Conservation (phyloP, 2,329 filamentous ascomycete genomes). For the Aureobasidium leucospermi region DNA sequence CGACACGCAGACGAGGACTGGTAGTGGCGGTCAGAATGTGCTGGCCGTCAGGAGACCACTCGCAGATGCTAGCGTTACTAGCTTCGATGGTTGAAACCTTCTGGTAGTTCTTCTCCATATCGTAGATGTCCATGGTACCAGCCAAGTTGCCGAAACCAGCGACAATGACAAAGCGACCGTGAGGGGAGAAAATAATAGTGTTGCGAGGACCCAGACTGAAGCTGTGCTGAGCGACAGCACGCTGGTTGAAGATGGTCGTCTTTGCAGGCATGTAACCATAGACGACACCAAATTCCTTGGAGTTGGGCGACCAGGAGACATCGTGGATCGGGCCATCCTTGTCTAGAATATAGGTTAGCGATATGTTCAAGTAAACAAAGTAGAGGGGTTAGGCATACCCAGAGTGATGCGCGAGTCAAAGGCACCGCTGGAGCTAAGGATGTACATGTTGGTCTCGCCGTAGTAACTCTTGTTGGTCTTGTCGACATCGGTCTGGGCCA, state of each 20-base stretch:
- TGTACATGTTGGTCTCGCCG: slow-evolving; percentile 93
- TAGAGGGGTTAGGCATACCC: slow-evolving; percentile 33
- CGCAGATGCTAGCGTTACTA: slow-evolving; percentile 89
- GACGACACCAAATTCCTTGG: slow-evolving; percentile 93
- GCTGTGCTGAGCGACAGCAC: slow-evolving; percentile 72
- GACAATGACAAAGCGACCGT: slow-evolving; percentile 84
- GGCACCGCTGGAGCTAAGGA: slow-evolving; percentile 81
- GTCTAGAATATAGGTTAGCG: slow-evolving; percentile 46
- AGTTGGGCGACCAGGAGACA: slow-evolving; percentile 96
- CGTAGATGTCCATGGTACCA: slow-evolving; percentile 96
- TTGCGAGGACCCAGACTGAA: slow-evolving; percentile 87
- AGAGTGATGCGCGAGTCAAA: slow-evolving; percentile 88
- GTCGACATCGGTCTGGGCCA: slow-evolving; percentile 96
- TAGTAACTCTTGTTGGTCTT: slow-evolving; percentile 99
- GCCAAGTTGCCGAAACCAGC: slow-evolving; percentile 96
- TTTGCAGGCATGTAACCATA: slow-evolving; percentile 99
- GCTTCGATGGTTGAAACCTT: slow-evolving; percentile 94
- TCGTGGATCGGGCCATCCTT: slow-evolving; percentile 98
- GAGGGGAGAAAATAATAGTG: slow-evolving; percentile 90
- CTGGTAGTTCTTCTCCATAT: slow-evolving; percentile 84
- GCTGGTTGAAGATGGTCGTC: slow-evolving; percentile 93
- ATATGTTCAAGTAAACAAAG: neutral
- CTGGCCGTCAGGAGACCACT: slow-evolving; percentile 94
- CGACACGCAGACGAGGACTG: slow-evolving; percentile 86
- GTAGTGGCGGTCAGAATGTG: slow-evolving; percentile 98